A percentile compares a stretch with the other conserved stretches of the same genome.
These are phyloP conservation scores for Pestalotiopsis sp. DNA, from an alignment of 2,329 filamentous ascomycete species.

Conservation along the genomic window DNA sequence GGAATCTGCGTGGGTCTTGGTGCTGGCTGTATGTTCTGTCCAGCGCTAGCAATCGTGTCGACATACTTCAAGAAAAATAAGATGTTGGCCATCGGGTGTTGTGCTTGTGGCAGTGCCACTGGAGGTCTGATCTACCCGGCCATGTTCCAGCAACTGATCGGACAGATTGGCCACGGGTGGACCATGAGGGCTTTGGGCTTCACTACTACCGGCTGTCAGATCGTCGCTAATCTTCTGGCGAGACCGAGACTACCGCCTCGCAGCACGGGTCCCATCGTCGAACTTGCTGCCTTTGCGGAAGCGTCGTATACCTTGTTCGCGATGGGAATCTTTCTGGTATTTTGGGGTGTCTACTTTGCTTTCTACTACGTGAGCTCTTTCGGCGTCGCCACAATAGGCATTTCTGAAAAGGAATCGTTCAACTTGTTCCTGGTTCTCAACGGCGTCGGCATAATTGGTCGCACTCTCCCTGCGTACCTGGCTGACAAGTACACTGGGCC, in stretches of 20 bases:
- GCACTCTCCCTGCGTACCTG: neutral
- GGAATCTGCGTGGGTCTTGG: slow-evolving; percentile 38
- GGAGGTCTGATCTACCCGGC: slow-evolving; percentile 15
- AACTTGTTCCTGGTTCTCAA: neutral
- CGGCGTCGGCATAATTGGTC: neutral
- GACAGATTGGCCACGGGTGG: slow-evolving; percentile 17
- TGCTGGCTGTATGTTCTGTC: slow-evolving; percentile 35
- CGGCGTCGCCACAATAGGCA: neutral
- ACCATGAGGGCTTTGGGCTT: slow-evolving; percentile 11
- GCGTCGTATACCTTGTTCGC: slow-evolving; percentile 30
- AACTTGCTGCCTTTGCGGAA: slow-evolving; percentile 41
- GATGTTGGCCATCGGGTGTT: slow-evolving; percentile 22
- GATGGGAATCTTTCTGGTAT: neutral
- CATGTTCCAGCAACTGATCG: slow-evolving; percentile 8
- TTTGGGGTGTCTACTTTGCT: neutral
- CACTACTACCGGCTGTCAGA: slow-evolving; percentile 16
- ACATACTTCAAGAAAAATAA: slow-evolving; percentile 23
- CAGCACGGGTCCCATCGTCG: slow-evolving; percentile 37
- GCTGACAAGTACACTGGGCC: neutral
- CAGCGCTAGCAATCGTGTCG: slow-evolving; percentile 25
- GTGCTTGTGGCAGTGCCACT: slow-evolving; percentile 20
- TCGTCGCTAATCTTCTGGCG: slow-evolving; percentile 32
- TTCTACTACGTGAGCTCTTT: neutral
- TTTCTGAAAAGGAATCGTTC: neutral
- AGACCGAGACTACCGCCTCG: slow-evolving; percentile 36